A percentile compares a stretch with the other conserved stretches of the same genome.
These are phyloP conservation scores for Bombardia bombarda DNA, from an alignment of 495 filamentous ascomycete genomes.

Conservation along the genomic window DNA sequence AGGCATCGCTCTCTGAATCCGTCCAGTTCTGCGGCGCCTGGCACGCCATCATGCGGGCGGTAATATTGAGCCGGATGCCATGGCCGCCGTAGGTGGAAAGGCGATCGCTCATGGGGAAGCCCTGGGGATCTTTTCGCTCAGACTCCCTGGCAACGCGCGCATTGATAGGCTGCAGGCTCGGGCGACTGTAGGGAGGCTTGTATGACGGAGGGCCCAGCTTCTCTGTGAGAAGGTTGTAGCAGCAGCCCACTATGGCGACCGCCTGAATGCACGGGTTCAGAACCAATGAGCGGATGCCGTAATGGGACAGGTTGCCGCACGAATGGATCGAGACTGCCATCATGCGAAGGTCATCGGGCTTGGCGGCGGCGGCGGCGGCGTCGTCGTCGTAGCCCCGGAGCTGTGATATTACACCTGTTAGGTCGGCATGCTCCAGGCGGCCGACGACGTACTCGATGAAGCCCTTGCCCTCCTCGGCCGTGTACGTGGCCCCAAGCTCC, in stretches of 20 bases:
- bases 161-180: slow-evolving; percentile 54
- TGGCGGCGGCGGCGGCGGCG: slow-evolving; percentile 15
- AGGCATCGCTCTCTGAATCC: slow-evolving; percentile 63
- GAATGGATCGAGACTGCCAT: slow-evolving; percentile 95
- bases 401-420: slow-evolving; percentile 46
- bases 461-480: slow-evolving; percentile 46
- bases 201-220: slow-evolving; percentile 77
- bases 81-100: slow-evolving; percentile 52
- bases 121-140: slow-evolving; percentile 67
- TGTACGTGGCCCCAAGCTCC: slow-evolving; percentile 38
- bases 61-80: slow-evolving; percentile 85
- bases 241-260: slow-evolving; percentile 93
- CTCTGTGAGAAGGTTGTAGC: slow-evolving; percentile 93
- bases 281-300: slow-evolving; percentile 77
- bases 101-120: slow-evolving; percentile 82
- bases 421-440: slow-evolving; percentile 49
- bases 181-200: slow-evolving; percentile 59
- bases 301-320: slow-evolving; percentile 94
- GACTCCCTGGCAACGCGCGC: slow-evolving; percentile 40
- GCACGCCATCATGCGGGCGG: slow-evolving; percentile 91
- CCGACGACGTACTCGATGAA: slow-evolving; percentile 62
- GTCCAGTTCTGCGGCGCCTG: slow-evolving; percentile 95
- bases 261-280: slow-evolving; percentile 76
- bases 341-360: slow-evolving; percentile 40
- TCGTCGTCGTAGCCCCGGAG: slow-evolving; percentile 24